Base-by-base conservation (phyloP, 495 filamentous ascomycete genomes). In the Aspergillus nanangensis region DNA sequence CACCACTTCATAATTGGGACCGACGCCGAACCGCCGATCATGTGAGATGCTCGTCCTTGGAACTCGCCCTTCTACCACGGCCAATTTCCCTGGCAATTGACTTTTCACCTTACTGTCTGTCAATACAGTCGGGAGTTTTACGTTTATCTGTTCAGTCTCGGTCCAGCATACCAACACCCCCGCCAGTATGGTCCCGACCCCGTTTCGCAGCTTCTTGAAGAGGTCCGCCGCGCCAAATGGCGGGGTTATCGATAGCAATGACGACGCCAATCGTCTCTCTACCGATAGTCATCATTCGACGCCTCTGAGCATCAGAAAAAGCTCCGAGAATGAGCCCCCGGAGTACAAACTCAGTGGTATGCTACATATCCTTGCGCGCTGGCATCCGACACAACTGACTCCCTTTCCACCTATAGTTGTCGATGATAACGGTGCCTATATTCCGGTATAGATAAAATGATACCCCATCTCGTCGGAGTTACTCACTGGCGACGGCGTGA, bases 341-440 rank as follows among this genome's bases (percentile, higher is more conserved):
- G 87, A 90, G 59, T 91, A 88, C 64, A 88, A 91, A 71, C 73
- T 91, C 71, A 88, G 87, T 63, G 86, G 87, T 90, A 80, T 57
- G 80, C 55, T 29, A 1, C 7, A 10, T n/a, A 22, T 20, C 22
- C 13, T 29, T 5, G n/a, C 11, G 34, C 21, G 13, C 18, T 17
- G 11, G 18, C 37, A 48, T 8, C 38, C 3, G 19, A 37, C 18
- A 18, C 24, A 42, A 27, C 44, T 47, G 34, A 48, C 44, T 37
- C 23, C 15, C 38, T 13, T 14, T 33, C 49, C 20, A 27, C 31
- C 19, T 34, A 41, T 61, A 98, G 93, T 96, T 29, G 92, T 98
- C 61, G 93, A 96, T 67, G 92, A 93, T 63, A 92, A 88, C 67
- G 93, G 93, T 36, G 87, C 96, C 43, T 98, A 96, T 69, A 84